These are phyloP conservation scores for Chamaecyparis obtusa DNA, from an alignment of 75 land plant species.

Conservation along the genomic window DNA sequence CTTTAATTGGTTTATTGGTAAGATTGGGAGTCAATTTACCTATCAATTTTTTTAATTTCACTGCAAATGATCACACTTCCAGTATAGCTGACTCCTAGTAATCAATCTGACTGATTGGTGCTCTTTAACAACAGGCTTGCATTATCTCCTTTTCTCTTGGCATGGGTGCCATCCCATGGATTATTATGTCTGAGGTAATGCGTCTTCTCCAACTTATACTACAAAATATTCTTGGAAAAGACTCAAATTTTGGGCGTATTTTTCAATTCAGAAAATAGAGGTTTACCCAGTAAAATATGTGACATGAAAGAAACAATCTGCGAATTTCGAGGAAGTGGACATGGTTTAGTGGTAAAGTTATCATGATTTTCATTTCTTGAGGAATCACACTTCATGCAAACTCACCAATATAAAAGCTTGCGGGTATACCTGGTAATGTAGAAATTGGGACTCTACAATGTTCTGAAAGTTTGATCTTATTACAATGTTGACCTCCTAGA, in stretches of 20 bases:
- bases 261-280: neutral
- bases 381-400: slow-evolving; percentile 7
- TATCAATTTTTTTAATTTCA: neutral
- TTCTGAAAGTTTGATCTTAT: neutral
- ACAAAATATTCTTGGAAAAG: neutral
- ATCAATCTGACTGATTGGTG: neutral
- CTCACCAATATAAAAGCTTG: neutral
- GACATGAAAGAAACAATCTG: neutral
- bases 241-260: neutral
- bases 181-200: slow-evolving; percentile 47
- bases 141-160: slow-evolving; percentile 36
- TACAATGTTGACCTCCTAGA: neutral
- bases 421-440: neutral
- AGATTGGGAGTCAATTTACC: neutral
- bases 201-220: neutral
- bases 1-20: neutral
- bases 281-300: neutral
- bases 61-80: neutral
- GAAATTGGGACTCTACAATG: slow-evolving; percentile 3
- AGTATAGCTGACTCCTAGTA: neutral
- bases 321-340: neutral
- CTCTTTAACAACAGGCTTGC: slow-evolving; percentile 24
- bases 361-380: slow-evolving; percentile 5
- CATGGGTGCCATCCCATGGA: slow-evolving; percentile 50
- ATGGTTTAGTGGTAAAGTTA: neutral